A percentile compares a stretch with the other conserved stretches of the same genome.
Conservation (phyloP, 176 grass and related monocot species). For the Oryza longistaminata region DNA sequence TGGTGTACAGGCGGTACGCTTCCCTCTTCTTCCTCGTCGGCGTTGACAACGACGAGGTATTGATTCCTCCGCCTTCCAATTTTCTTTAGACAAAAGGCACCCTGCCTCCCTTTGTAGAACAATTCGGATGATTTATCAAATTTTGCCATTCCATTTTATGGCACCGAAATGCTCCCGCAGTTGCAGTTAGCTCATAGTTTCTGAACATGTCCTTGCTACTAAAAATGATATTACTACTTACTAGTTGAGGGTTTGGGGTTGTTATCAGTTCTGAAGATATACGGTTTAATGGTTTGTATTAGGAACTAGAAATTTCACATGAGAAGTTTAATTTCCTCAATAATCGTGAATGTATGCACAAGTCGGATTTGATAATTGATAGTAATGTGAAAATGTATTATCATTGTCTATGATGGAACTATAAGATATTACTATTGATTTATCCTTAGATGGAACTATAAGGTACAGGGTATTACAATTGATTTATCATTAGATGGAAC, state of each 20-base stretch:
- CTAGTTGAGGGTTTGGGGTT: background rate
- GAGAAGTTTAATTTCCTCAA: no score
- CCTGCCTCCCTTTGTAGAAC: background rate
- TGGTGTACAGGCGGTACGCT: slow-evolving; percentile 93
- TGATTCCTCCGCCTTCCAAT: no score
- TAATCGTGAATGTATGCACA: background rate
- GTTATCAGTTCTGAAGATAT: background rate
- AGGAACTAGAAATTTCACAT: no score
- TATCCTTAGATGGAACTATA: no score
- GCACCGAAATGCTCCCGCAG: no score
- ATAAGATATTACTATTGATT: no score
- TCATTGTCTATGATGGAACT: background rate
- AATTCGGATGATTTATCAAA: background rate
- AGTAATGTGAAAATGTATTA: background rate
- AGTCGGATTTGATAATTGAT: background rate
- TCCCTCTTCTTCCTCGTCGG: slow-evolving; percentile 98
- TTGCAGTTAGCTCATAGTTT: no score
- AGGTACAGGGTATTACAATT: background rate
- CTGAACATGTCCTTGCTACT: no score
- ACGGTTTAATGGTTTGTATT: background rate
- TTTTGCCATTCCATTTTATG: no score
- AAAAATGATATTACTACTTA: no score
- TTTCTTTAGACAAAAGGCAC: no score
- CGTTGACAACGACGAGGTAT: slow-evolving; percentile 94
- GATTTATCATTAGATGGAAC: background rate